These are phyloP conservation scores for Gardenia jasminoides DNA, from an alignment of 257 asterid genomes.

Conservation along the genomic window DNA sequence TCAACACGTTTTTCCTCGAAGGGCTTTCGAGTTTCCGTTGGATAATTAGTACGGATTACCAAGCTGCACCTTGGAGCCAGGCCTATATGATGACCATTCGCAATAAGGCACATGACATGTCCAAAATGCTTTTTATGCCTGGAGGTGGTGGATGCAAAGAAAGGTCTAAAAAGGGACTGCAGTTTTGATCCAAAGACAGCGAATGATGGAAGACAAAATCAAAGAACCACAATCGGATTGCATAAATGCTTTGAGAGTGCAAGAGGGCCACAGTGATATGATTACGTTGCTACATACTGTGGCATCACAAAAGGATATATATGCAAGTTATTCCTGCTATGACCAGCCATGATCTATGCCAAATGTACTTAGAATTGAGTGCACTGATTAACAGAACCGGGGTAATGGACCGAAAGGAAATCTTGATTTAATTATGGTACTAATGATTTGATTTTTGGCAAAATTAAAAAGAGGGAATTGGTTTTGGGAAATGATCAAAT, in stretches of 20 bases:
- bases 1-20: background rate
- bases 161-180: constrained; percentile 22
- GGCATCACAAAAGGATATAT: background rate
- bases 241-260: constrained; percentile 28
- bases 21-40: no score
- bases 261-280: constrained; percentile 33
- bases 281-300: constrained; percentile 22
- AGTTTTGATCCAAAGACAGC: constrained; percentile 30
- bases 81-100: constrained; percentile 21
- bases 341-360: constrained; percentile 20
- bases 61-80: constrained; percentile 20
- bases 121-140: constrained; percentile 6
- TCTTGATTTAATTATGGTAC: constrained; percentile 32
- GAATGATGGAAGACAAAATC: constrained; percentile 39
- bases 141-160: background rate
- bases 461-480: constrained; percentile 16
- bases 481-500: constrained; percentile 40
- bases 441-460: constrained; percentile 28
- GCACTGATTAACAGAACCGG: constrained; percentile 44
- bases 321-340: background rate
- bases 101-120: constrained; percentile 47
- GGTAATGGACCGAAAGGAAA: constrained; percentile 25
- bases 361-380: constrained; percentile 26
- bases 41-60: background rate
- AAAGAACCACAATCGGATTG: constrained; percentile 32